These are phyloP conservation scores for Hypoxylon lenormandii DNA, from an alignment of 495 filamentous ascomycete genomes.

Conservation along the genomic window DNA sequence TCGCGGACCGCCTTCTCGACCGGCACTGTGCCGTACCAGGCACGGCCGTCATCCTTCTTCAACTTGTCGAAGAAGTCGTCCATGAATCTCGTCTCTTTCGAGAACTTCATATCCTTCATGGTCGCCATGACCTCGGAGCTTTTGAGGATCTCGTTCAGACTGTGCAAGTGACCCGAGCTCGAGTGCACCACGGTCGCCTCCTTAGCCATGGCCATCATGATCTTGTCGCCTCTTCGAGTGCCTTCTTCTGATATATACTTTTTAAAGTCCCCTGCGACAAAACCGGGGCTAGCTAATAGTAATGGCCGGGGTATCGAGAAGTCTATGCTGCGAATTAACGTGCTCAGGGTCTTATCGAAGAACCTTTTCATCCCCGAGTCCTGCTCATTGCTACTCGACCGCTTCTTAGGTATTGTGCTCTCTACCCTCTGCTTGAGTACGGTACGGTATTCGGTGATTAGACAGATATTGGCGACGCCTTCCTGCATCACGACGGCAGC, in stretches of 20 bases:
- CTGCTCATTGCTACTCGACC: slow-evolving; percentile 70
- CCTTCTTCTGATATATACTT: slow-evolving; percentile 81
- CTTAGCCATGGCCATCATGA: slow-evolving; percentile 68
- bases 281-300: slow-evolving; percentile 90
- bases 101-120: slow-evolving; percentile 86
- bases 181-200: slow-evolving; percentile 82
- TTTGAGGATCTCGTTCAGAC: slow-evolving; percentile 85
- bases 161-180: slow-evolving; percentile 83
- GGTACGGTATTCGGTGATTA: slow-evolving; percentile 91
- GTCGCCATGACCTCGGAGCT: slow-evolving; percentile 78
- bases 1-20: slow-evolving; percentile 87
- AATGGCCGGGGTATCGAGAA: slow-evolving; percentile 75
- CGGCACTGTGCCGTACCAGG: slow-evolving; percentile 89
- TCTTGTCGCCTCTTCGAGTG: slow-evolving; percentile 72
- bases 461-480: slow-evolving; percentile 89
- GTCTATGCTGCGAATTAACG: slow-evolving; percentile 81
- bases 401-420: slow-evolving; percentile 82
- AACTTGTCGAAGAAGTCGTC: slow-evolving; percentile 84
- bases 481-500: slow-evolving; percentile 95
- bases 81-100: slow-evolving; percentile 84
- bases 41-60: slow-evolving; percentile 85
- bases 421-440: slow-evolving; percentile 89
- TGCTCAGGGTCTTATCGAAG: slow-evolving; percentile 79
- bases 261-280: slow-evolving; percentile 82
- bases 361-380: slow-evolving; percentile 83